Evolutionary conservation across 768 basidiomycete species (phyloP), one percentile per base, ranked within the genome.

Genomic region (Boletus coccyginus): DNA sequence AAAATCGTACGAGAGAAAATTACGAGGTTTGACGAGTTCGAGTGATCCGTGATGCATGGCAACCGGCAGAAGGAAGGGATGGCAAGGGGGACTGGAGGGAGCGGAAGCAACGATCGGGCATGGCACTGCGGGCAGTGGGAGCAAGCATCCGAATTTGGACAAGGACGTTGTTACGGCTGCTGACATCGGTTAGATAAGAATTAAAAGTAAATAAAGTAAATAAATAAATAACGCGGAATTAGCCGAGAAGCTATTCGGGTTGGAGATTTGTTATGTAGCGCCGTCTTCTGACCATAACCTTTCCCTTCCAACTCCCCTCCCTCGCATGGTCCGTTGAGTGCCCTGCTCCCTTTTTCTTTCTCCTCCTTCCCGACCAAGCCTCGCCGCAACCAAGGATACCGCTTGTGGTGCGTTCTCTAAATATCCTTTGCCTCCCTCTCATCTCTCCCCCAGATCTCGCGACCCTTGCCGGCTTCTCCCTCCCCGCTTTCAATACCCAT

Each of bases 401-500:
- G 78, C 78, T 75, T 80, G 78, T 77, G 56, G 78, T 80, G 53
- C 19, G 75, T 64, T 27, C 21, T 41, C 29, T n/a, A 8, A 35
- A 24, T 17, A 14, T 2, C 32, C 36, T 2, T 33, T 14, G 16
- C 5, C 38, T 6, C 17, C 12, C 14, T 36, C 27, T 55, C 54
- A 47, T 47, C 44, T 36, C 50, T 21, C 52, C 42, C 46, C 40
- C 66, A 90, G 87, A 83, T 82, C 90, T 92, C 90, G 90, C 90
- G 90, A 92, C 90, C 90, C 91, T 92, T 92, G 86, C 80, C 88
- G 88, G 87, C 85, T 76, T 81, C 88, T 79, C 73, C 75, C 73
- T 62, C 64, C 68, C 82, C 87, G 80, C 74, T 74, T 62, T 61
- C 61, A 57, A 60, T 62, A 63, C 63, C 67, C 58, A 62, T 60